Percentiles rank a stretch among this genome's conserved stretches.
phyloP scores from a whole-genome alignment of 768 basidiomycete genomes.

The Mrakia gelida region DNA sequence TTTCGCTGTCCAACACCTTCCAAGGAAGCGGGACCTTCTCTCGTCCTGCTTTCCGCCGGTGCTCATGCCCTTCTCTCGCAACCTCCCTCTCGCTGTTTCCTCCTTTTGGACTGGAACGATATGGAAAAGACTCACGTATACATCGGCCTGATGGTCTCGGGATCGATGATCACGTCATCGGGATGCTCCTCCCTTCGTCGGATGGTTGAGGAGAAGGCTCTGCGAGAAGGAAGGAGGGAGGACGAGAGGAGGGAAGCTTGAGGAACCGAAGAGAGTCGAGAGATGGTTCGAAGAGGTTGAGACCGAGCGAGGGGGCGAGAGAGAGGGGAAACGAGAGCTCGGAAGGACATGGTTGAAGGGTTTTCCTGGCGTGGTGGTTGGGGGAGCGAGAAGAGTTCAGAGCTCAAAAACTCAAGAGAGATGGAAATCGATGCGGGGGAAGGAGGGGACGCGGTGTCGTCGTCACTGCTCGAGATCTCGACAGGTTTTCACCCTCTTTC shows the following conservation, averaged over 20 bases:
- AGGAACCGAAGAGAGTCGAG: neutral
- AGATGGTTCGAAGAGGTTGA: neutral
- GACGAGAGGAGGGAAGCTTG: neutral
- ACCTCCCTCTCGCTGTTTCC: too few species aligned
- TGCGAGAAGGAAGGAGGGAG: neutral
- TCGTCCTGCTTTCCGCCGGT: too few species aligned
- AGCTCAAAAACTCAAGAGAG: neutral
- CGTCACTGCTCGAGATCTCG: too few species aligned
- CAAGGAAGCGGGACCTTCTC: too few species aligned
- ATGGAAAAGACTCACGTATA: slow-evolving; percentile 15
- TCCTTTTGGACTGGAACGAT: neutral
- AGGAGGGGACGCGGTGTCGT: too few species aligned
- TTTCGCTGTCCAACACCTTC: too few species aligned
- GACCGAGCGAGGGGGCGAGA: slow-evolving; percentile 11
- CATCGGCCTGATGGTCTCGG: slow-evolving; percentile 28
- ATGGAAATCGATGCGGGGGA: neutral
- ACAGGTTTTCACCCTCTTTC: too few species aligned
- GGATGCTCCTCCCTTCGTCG: neutral
- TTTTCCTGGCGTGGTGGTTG: neutral
- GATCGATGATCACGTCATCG: slow-evolving; percentile 31
- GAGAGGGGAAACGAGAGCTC: slow-evolving; percentile 6
- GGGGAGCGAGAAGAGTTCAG: neutral
- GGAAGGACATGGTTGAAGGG: neutral
- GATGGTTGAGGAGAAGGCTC: neutral
- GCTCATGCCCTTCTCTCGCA: neutral